Evolutionary conservation across 2,329 filamentous ascomycete genomes (phyloP), one percentile per base, ranked within the genome.

Genomic region (Aspergillus puulaauensis): DNA sequence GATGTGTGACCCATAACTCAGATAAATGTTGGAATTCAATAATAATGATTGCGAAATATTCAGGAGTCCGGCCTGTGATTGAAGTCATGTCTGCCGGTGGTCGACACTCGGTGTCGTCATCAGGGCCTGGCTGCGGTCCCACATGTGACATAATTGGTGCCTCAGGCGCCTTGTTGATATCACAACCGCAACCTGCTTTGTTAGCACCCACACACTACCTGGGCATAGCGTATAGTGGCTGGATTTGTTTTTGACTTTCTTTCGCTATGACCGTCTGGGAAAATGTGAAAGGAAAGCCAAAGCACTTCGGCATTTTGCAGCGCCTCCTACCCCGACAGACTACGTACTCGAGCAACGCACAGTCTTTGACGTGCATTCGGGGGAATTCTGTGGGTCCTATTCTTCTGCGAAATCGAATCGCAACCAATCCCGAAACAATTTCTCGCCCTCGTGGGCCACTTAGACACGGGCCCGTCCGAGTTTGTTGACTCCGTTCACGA

Each of bases 381-480:
- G 51, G 56, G 46, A 46, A 41, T 57, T 58, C 56, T 58, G 56
- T 58, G 56, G 56, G 56, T 51, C 56, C 35, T 40, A 7, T 44
- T 45, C 33, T 31, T 31, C 27, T 31, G 27, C 27, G 27, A 31
- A 43, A n/a, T 50, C 40, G 33, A 43, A 48, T 48, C 41, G 33
- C 47, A 52, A 12, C 49, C 44, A 44, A 49, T 57, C 45, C 15
- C 23, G 37, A 52, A 46, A 52, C 48, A 56, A 9, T 56, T 21
- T 23, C 17, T 33, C 23, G 6, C 23, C 14, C 40, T 19, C 39
- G 52, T 43, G 40, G 47, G 47, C 37, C 40, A 50, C 31, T 40
- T 9, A 27, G n/a, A 15, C 24, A 31, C 46, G 46, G 46, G 46
- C 27, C 46, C 27, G 17, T 48, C 46, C 46, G 46, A 31, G 27